Base-by-base conservation (phyloP, 148 eudicot genomes). In the Oxyria digyna region DNA sequence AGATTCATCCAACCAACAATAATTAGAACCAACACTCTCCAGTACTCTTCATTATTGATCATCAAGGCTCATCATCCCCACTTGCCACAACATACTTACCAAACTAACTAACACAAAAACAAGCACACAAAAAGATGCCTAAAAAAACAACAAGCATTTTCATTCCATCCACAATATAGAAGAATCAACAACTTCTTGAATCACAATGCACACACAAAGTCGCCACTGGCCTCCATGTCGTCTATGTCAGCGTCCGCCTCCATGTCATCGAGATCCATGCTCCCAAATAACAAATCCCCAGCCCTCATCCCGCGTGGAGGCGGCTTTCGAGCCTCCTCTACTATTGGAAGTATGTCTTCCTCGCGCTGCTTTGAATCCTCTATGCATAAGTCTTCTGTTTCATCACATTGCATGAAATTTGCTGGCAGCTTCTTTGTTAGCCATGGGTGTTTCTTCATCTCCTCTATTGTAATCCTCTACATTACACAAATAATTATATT, bases 381-480 rank as follows among this genome's bases (percentile, higher is more conserved):
- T 43, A 66, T 17, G 23, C 59, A 11, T 6, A 66, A 17, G 0
- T 13, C 46, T 20, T 71, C 40, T 82, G 75, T 14, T 66, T 75
- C 83, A 59, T 74, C 78, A 4, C 69, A 83, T 17, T 80, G 82
- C 69, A 33, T 73, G 74, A 81, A 81, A 11, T 85, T 87, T 24
- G 15, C 20, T 0, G 85, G 80, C 72, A 81, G 57, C 74, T 80
- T 78, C 80, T 83, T 85, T 32, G 82, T 32, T 46, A 85, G 79
- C 96, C 96, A 89, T 12, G 87, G 81, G 72, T 89, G 89, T 73
- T 75, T 79, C 71, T 80, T 80, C 1, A 87, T 85, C 69, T 87
- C 96, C 31, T 85, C 85, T n/a, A 89, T 85, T 41, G 80, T 87
- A 74, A 87, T 83, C 69, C 96, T 85, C 96, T 89, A 66, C 37